Evolutionary conservation across 306 rosid species (phyloP).

Genomic region (Acmispon strigosus): DNA sequence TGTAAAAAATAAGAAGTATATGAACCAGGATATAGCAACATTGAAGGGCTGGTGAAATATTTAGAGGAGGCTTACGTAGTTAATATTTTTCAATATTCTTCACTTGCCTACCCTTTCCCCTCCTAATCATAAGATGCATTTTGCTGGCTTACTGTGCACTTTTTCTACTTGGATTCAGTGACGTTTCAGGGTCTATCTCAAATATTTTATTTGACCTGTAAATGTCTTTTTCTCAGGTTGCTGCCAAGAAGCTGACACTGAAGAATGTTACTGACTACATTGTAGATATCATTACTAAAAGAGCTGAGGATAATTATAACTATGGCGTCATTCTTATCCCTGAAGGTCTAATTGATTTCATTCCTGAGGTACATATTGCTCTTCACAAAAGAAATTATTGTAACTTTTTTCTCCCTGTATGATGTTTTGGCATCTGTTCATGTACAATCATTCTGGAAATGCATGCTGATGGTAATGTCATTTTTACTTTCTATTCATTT

Average conservation of each 20-base stretch:
- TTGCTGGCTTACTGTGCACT: neutral
- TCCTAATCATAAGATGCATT: neutral
- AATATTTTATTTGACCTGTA: conserved; percentile 14
- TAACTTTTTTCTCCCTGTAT: neutral
- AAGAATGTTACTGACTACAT: conserved; percentile 91
- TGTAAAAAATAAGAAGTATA: neutral
- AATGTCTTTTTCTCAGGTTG: conserved; percentile 61
- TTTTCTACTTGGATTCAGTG: neutral
- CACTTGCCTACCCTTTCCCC: neutral
- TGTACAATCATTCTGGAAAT: neutral
- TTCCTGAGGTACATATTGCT: conserved; percentile 74
- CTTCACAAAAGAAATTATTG: neutral
- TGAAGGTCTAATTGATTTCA: conserved; percentile 97
- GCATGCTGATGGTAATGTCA: neutral
- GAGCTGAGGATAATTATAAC: conserved; percentile 77
- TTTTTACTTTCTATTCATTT: conserved; percentile 14
- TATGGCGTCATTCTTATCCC: conserved; percentile 97
- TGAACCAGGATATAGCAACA: neutral
- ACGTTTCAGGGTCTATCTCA: neutral
- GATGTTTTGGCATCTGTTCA: neutral
- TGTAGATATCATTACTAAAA: conserved; percentile 70
- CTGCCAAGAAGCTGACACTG: conserved; percentile 80
- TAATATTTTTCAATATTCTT: neutral
- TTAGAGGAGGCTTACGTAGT: no score
- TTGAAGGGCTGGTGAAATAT: no score